Evolutionary conservation across 2,329 filamentous ascomycete species (phyloP).

Genomic region (Cytospora schulzeri): DNA sequence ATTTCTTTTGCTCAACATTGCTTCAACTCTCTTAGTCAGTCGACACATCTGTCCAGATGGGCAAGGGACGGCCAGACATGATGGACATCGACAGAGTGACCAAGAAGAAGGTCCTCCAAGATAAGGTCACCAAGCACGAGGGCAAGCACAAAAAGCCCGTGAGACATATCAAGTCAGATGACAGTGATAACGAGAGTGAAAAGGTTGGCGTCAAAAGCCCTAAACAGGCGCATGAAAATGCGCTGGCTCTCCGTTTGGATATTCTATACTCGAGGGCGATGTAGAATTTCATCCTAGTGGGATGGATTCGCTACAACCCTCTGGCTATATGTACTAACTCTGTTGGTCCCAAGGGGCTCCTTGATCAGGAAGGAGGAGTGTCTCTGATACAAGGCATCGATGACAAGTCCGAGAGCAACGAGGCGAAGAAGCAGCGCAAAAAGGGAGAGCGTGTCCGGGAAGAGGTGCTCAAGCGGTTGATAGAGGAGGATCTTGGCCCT

Average conservation of each 20-base stretch:
- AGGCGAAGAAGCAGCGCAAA: slow-evolving; percentile 20
- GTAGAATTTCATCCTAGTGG: slow-evolving; percentile 11
- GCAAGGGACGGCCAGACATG: slow-evolving; percentile 14
- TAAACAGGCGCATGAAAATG: slow-evolving; percentile 23
- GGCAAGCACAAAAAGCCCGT: slow-evolving; percentile 23
- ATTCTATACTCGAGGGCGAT: slow-evolving; percentile 1
- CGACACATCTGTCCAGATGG: slow-evolving; percentile 9
- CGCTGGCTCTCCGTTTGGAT: slow-evolving; percentile 21
- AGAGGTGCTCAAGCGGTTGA: slow-evolving; percentile 16
- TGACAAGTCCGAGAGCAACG: background rate
- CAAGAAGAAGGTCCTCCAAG: slow-evolving; percentile 28
- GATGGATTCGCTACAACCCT: slow-evolving; percentile 5
- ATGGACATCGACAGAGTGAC: slow-evolving; percentile 12
- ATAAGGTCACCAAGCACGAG: slow-evolving; percentile 25
- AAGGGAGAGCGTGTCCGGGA: slow-evolving; percentile 19
- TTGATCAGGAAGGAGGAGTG: slow-evolving; percentile 21
- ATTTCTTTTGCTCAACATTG: background rate
- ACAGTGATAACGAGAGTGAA: slow-evolving; percentile 16
- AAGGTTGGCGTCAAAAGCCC: slow-evolving; percentile 27
- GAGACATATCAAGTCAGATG: slow-evolving; percentile 4
- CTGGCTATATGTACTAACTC: slow-evolving; percentile 13
- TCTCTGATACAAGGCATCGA: slow-evolving; percentile 12
- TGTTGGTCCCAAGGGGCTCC: slow-evolving; percentile 11
- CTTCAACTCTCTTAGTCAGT: background rate
- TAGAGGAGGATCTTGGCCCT: background rate